Percentiles rank a stretch among this genome's conserved stretches.
Conservation (phyloP, 768 basidiomycete genomes). For the Pleurotus cornucopiae region DNA sequence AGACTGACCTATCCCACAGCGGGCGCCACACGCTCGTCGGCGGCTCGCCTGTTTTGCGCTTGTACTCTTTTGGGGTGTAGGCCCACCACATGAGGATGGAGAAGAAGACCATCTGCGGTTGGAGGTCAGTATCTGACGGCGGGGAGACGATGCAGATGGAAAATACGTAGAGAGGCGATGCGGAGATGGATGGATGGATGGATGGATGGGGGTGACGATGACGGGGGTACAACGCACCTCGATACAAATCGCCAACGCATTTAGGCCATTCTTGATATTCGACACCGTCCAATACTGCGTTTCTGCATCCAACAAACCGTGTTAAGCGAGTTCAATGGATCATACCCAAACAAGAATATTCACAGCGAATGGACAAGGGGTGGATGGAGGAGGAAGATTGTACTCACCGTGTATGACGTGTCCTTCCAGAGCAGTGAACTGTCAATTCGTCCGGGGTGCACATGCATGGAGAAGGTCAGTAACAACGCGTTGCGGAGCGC, state of each 20-base stretch:
- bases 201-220: neutral
- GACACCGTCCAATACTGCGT: constrained; percentile 79
- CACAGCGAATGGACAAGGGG: no score
- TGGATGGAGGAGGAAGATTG: no score
- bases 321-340: neutral
- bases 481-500: neutral
- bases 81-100: constrained; percentile 79
- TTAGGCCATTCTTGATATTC: constrained; percentile 82
- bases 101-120: constrained; percentile 77
- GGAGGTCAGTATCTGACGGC: neutral
- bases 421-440: constrained; percentile 67
- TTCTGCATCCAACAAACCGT: constrained; percentile 25
- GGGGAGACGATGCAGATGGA: neutral
- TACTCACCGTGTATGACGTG: constrained; percentile 59
- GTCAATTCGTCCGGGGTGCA: neutral
- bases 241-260: constrained; percentile 76
- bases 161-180: neutral
- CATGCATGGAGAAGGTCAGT: neutral
- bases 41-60: constrained; percentile 27
- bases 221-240: constrained; percentile 48
- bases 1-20: constrained; percentile 56
- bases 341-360: no score
- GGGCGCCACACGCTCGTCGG: constrained; percentile 65
- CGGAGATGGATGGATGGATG: no score
- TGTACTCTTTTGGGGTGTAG: constrained; percentile 70